phyloP scores from a whole-genome alignment of 257 asterid genomes.

The Solanum sejunctum region DNA sequence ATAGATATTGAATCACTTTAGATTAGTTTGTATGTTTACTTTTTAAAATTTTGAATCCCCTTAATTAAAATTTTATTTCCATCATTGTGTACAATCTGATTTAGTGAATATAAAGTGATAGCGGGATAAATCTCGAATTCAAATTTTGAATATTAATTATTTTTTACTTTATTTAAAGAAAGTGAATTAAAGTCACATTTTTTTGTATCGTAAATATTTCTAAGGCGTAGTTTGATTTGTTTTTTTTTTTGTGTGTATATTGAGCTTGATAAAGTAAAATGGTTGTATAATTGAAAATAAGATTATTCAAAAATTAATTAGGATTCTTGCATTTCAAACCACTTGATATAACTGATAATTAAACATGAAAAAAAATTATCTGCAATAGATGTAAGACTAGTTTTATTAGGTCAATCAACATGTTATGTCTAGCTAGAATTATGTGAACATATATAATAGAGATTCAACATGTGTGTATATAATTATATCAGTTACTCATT shows the following conservation, averaged over 20 bases:
- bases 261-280: too few species aligned
- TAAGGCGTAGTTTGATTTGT: too few species aligned
- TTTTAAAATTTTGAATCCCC: too few species aligned
- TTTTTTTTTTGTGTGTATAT: too few species aligned
- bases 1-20: too few species aligned
- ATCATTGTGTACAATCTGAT: background rate
- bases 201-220: too few species aligned
- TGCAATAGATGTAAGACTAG: accelerated
- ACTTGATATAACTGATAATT: conserved; percentile 1
- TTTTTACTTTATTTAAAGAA: background rate
- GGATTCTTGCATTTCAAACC: conserved; percentile 12
- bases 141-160: background rate
- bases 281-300: too few species aligned
- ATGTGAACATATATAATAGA: background rate
- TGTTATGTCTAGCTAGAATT: background rate
- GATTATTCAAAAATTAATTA: too few species aligned
- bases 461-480: background rate
- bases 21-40: too few species aligned
- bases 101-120: background rate
- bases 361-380: background rate
- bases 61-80: too few species aligned
- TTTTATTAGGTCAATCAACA: background rate
- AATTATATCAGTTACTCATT: background rate
- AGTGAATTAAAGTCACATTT: background rate
- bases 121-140: background rate